Base-by-base conservation (phyloP, 2,329 filamentous ascomycete species). In the Amphichorda felina region DNA sequence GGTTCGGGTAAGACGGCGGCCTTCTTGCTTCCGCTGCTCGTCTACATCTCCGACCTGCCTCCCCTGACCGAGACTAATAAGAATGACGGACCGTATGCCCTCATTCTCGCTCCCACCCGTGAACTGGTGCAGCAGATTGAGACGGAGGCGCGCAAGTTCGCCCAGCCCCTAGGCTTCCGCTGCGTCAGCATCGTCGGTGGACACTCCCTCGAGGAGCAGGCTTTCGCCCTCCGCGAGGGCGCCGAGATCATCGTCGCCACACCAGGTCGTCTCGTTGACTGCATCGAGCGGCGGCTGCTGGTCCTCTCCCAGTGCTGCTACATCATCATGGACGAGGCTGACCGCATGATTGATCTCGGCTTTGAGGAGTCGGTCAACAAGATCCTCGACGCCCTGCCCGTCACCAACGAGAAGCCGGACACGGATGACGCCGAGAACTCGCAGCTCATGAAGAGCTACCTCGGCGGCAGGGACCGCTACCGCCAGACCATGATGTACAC, bases 401-500 rank as follows among this genome's bases (percentile, higher is more conserved):
- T 94, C 7, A 70, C 72, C 34, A 96, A 98, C 58, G 85, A 94
- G 58, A 98, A 96, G 58, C 91, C 91, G 1, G 91, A 98, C 57
- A 82, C 75, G 0, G 89, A 96, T 10, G 85, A 84, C 36, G 91
- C 91, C 5, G 91, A 98, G 57, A 75, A 96, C 51, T 68, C 83
- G 0, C 66, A 72, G 38, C 76, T 80, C n/a, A 96, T 96, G 89
- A 80, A 78, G 47, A 72, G 75, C 39, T 82, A 82, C 48, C 63
- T 94, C 2, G 79, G 79, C 36, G 76, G 76, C 14, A 76, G 77
- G 45, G 81, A 87, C 49, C 73, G 82, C 16, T 96, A 96, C 63
- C 72, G 91, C 40, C 89, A 98, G 59, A 98, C 91, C 0, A 98
- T 98, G 91, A 98, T 98, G 91, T 98, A 96, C 75, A 96, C 91